Evolutionary conservation across 768 basidiomycete genomes (phyloP), one percentile per base, ranked within the genome.

Genomic region (Leucocoprinus leucothites): DNA sequence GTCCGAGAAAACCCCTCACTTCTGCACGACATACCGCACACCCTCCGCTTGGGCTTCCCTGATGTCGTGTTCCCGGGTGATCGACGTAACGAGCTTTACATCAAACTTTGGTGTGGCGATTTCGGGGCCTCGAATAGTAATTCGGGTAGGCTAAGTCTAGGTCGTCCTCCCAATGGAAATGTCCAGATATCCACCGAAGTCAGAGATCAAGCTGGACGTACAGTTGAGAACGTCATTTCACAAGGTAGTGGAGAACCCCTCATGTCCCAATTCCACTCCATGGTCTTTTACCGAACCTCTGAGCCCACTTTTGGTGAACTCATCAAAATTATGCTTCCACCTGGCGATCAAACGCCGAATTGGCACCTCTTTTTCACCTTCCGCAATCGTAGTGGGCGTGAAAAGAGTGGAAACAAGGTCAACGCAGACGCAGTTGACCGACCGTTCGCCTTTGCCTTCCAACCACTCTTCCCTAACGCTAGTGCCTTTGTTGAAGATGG

Each of bases 351-450:
- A 7, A 77, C 86, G 36, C 84, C 86, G 1, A 79, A 84, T 40
- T 94, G 91, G 84, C 96, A 98, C 65, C 71, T 98, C 13, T 98
- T 96, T 78, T 91, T 98, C 73, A 92, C 92, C 0, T 95, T 98
- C 71, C 84, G 91, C 38, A 87, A 92, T 65, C 86, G 87, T 35
- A 73, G 72, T 42, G 79, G 77, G 11, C 70, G 75, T 24, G 34
- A 61, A 42, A 67, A 69, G 14, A 21, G 40, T 14, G 38, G 46
- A 21, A 63, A 67, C 53, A 77, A 71, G 36, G 69, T 70, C 44
- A 52, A 62, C 31, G 61, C 65, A 3, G 85, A 83, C 25, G 64
- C 63, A 2, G 65, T 72, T 2, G 94, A 95, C 43, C 79, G 81
- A 25, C 89, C 93, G 0, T 98, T 95, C 61, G 96, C 94, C 1